Evolutionary conservation across 2,329 filamentous ascomycete species (phyloP).

Genomic region (Penicillium sp.): DNA sequence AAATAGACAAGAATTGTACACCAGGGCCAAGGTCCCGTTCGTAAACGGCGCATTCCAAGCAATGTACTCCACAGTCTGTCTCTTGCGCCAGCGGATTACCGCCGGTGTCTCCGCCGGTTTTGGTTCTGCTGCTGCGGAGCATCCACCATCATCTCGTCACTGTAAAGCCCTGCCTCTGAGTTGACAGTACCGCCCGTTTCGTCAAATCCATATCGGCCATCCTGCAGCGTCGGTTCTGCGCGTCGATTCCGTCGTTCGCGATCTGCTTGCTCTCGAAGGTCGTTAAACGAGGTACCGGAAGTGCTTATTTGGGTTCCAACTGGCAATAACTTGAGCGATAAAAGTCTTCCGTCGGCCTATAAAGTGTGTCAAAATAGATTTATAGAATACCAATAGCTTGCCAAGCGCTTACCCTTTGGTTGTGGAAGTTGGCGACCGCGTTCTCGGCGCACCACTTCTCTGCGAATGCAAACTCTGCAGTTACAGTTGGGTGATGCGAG

Average conservation of each 20-base stretch:
- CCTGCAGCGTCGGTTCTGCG: conserved; percentile 21
- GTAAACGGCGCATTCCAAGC: neutral
- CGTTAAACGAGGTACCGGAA: conserved; percentile 35
- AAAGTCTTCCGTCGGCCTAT: conserved; percentile 62
- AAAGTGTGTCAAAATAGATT: conserved; percentile 27
- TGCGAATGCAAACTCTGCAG: conserved; percentile 62
- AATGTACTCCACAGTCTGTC: neutral
- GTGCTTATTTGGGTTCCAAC: conserved; percentile 17
- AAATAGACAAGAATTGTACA: conserved; percentile 7
- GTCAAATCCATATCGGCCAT: conserved; percentile 46
- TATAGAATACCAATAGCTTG: neutral
- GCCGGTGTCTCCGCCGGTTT: conserved; percentile 25
- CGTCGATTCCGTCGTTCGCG: conserved; percentile 43
- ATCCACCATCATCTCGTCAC: conserved; percentile 48
- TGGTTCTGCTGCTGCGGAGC: conserved; percentile 33
- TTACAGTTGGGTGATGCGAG: conserved; percentile 58
- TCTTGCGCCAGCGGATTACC: conserved; percentile 13
- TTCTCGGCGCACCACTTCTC: conserved; percentile 61
- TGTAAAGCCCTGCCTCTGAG: conserved; percentile 38
- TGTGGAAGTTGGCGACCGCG: conserved; percentile 65
- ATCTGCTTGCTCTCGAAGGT: conserved; percentile 46
- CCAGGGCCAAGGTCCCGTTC: neutral
- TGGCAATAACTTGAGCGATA: conserved; percentile 61
- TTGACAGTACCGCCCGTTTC: conserved; percentile 24
- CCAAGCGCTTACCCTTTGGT: conserved; percentile 56